Evolutionary conservation across 2,329 filamentous ascomycete genomes (phyloP).

Genomic region (Xylariomycetidae sp.): DNA sequence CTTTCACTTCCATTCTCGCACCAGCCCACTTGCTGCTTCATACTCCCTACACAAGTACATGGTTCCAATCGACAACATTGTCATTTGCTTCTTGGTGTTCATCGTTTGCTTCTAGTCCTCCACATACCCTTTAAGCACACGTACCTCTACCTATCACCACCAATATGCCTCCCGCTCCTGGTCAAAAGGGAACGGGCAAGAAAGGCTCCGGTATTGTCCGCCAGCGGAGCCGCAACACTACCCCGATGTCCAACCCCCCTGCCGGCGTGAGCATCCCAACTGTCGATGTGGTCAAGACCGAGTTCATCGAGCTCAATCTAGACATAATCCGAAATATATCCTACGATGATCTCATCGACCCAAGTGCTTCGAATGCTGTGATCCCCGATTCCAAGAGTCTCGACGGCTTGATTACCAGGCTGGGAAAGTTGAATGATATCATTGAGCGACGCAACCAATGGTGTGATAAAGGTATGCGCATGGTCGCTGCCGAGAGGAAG

Average conservation of each 20-base stretch:
- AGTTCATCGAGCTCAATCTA: slow-evolving; percentile 62
- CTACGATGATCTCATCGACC: slow-evolving; percentile 67
- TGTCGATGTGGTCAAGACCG: slow-evolving; percentile 52
- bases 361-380: slow-evolving; percentile 49
- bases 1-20: too few relatives aligned
- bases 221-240: slow-evolving; percentile 73
- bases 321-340: slow-evolving; percentile 55
- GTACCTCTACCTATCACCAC: too few relatives aligned
- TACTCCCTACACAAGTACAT: too few relatives aligned
- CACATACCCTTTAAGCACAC: too few relatives aligned
- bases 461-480: slow-evolving; percentile 70
- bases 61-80: too few relatives aligned
- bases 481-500: slow-evolving; percentile 63
- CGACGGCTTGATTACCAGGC: slow-evolving; percentile 58
- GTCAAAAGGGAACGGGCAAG: slow-evolving; percentile 61
- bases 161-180: slow-evolving; percentile 53
- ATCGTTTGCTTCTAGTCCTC: too few relatives aligned
- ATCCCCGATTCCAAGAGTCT: slow-evolving; percentile 61
- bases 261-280: slow-evolving; percentile 39
- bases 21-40: too few relatives aligned
- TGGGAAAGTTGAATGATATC: slow-evolving; percentile 60
- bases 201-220: slow-evolving; percentile 59
- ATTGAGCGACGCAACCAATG: slow-evolving; percentile 63
- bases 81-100: too few relatives aligned
- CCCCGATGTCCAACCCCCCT: slow-evolving; percentile 53